Conservation (phyloP, 1,139 yeast species). For the Scheffersomyces segobiensis region DNA sequence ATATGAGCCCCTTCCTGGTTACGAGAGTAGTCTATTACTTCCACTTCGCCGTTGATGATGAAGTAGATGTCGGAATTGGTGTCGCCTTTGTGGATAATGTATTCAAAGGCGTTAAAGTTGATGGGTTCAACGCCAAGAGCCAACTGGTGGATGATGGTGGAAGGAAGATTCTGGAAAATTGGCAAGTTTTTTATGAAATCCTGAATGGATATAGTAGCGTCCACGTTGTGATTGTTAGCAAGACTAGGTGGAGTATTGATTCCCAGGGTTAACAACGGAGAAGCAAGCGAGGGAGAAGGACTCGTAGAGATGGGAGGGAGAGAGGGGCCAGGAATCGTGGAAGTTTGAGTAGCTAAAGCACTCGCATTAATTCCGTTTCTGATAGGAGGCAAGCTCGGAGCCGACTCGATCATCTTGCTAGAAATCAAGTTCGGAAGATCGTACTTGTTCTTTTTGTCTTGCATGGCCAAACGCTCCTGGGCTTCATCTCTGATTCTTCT, state of each 20-base stretch:
- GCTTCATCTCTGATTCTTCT: conserved; percentile 74
- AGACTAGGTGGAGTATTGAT: neutral
- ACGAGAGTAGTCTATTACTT: conserved; percentile 51
- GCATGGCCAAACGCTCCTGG: conserved; percentile 71
- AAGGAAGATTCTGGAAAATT: conserved; percentile 57
- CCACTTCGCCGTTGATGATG: conserved; percentile 68
- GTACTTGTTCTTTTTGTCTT: conserved; percentile 53
- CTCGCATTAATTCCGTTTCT: conserved; percentile 14
- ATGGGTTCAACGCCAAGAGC: conserved; percentile 64
- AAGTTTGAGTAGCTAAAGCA: conserved; percentile 13
- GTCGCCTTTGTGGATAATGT: conserved; percentile 60
- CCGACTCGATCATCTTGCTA: neutral
- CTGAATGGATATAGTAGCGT: conserved; percentile 55
- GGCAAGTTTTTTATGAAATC: conserved; percentile 59
- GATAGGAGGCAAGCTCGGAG: conserved; percentile 1
- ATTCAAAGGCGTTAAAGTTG: conserved; percentile 55
- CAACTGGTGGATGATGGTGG: conserved; percentile 58
- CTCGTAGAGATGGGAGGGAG: conserved; percentile 13
- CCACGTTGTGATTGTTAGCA: conserved; percentile 32
- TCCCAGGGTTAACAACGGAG: conserved; percentile 20
- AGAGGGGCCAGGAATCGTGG: conserved; percentile 17
- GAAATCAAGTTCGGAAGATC: conserved; percentile 13
- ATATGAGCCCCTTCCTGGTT: conserved; percentile 11
- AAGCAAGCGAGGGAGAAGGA: conserved; percentile 11
- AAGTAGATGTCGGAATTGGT: conserved; percentile 64